Percentiles rank a stretch among this genome's conserved stretches.
Evolutionary conservation across 331 rosid species (phyloP).

Genomic region (Erythrophleum ivorense): DNA sequence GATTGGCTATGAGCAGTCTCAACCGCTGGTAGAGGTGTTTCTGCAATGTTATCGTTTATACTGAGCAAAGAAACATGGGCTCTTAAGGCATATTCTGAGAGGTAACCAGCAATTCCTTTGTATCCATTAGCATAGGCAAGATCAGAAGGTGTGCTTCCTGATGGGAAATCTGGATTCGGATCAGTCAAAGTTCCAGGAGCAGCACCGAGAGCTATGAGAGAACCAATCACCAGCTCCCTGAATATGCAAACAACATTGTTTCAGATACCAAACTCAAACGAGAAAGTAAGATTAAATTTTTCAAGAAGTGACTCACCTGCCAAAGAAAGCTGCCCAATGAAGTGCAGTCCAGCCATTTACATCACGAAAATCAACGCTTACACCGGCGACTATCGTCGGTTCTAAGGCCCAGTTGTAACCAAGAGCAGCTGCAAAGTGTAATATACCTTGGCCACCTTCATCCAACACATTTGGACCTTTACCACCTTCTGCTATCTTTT

Average conservation of each 20-base stretch:
- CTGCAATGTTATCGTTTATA: too few species aligned
- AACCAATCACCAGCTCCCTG: constrained; percentile 81
- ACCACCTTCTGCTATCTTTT: constrained; percentile 70
- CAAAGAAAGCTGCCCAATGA: constrained; percentile 93
- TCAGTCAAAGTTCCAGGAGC: constrained; percentile 81
- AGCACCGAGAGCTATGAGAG: constrained; percentile 78
- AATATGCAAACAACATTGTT: too few species aligned
- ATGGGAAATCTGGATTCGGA: constrained; percentile 67
- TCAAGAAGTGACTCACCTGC: constrained; percentile 75
- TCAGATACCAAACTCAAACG: too few species aligned
- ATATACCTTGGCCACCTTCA: constrained; percentile 81
- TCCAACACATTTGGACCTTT: constrained; percentile 84
- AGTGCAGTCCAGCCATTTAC: constrained; percentile 92
- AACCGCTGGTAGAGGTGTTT: too few species aligned
- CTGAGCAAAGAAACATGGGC: constrained; percentile 62
- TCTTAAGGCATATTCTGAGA: constrained; percentile 68
- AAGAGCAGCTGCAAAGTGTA: constrained; percentile 90
- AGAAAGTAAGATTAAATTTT: too few species aligned
- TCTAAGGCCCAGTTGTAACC: constrained; percentile 85
- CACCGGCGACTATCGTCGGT: constrained; percentile 77
- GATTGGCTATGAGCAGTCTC: too few species aligned
- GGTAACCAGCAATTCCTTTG: constrained; percentile 93
- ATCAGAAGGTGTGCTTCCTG: constrained; percentile 85
- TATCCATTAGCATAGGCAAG: constrained; percentile 81
- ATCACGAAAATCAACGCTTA: constrained; percentile 82